Evolutionary conservation across 345 rosid genomes (phyloP).

Genomic region (Eucalyptus regnans): DNA sequence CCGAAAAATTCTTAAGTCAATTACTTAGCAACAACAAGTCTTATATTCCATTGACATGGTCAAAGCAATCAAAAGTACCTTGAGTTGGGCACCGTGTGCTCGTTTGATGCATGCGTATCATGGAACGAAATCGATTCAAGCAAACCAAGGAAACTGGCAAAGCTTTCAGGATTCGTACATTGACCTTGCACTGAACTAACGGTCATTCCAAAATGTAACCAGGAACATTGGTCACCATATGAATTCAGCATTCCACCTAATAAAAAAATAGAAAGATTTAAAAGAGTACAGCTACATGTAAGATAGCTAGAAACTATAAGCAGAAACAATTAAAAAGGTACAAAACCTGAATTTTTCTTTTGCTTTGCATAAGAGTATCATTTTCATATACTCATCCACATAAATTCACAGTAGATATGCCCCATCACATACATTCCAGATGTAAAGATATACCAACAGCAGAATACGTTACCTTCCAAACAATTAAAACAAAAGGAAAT

Average conservation of each 20-base stretch:
- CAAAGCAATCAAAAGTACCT: conserved; percentile 23
- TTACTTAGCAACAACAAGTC: not conserved
- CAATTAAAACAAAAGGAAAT: not conserved
- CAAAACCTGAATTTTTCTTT: not conserved
- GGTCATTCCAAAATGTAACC: conserved; percentile 44
- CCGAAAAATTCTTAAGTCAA: not conserved
- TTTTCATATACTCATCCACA: not conserved
- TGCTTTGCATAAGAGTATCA: not conserved
- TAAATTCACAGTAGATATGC: not conserved
- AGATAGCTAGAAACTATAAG: not conserved
- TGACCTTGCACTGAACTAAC: conserved; percentile 43
- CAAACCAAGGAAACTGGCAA: conserved; percentile 67
- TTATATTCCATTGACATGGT: conserved; percentile 25
- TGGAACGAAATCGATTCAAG: conserved; percentile 80
- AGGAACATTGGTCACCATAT: conserved; percentile 31
- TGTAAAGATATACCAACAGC: not conserved
- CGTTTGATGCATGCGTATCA: conserved; percentile 46
- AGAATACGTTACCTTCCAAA: not conserved
- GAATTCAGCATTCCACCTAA: conserved; percentile 39
- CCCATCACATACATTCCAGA: not conserved
- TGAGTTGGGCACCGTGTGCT: conserved; percentile 37
- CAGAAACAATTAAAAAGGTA: not conserved
- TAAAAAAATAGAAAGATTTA: not conserved
- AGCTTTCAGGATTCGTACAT: conserved; percentile 63
- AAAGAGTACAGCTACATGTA: not conserved